Base-by-base conservation (phyloP, 352 stramenopile species). In the Thalassiosira exigua region DNA sequence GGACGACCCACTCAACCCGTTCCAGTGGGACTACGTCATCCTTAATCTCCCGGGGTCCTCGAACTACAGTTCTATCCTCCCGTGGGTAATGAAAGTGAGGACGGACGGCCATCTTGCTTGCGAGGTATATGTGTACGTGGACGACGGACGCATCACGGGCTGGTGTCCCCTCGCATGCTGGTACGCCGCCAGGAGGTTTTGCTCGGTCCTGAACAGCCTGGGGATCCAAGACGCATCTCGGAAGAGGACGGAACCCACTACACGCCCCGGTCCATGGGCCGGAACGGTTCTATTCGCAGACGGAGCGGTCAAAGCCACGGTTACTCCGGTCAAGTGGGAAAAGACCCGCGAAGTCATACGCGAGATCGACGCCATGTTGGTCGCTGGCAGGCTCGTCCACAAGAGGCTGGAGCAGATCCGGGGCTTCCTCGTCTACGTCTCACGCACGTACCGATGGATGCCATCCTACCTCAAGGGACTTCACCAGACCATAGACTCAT, bases 381-480 rank as follows among this genome's bases (percentile, higher is more conserved):
- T 50, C 5, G 78, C 7, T 11, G 46, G 46, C 9, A 19, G 7
- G 7, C 3, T 79, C 5, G 7, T 62, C 1, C 21, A 17, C 0
- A 57, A 75, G 29, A 4, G 21, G 3, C 32, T 79, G 12, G 61
- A 73, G 22, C 2, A 46, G 12, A 48, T 54, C 3, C 21, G 61
- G 21, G 77, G 77, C 0, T 85, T 82, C 51, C 9, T 81, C 3
- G 58, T 80, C 3, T 79, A 87, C 36, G 57, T 87, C 1, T n/a
- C 19, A 0, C 21, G 53, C 12, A 85, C 82, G 2, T 89, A 85
- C 42, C 0, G 0, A 5, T 74, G 32, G 22, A 48, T 84, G 4
- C 53, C 29, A 0, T 79, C 83, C 4, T 87, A 84, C 30, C n/a
- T 87, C 0, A 85, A 87, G 39, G 83, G 82, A 5, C 21, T 90